These are phyloP conservation scores for Lachnellula arida DNA, from an alignment of 2,329 filamentous ascomycete genomes.

Conservation along the genomic window DNA sequence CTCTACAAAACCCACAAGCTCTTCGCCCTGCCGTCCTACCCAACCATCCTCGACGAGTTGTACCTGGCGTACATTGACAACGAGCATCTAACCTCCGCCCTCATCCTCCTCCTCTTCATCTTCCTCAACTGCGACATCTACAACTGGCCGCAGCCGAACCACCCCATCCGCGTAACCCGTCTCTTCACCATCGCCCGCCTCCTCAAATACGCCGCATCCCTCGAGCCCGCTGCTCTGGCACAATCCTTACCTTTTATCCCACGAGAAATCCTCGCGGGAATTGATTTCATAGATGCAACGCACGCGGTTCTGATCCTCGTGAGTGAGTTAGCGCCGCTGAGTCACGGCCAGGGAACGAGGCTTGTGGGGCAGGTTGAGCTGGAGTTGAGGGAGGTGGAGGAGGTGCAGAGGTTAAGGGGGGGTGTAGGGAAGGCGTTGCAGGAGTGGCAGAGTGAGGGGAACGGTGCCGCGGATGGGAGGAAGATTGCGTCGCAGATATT, in stretches of 20 bases:
- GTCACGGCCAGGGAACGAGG: slow-evolving; percentile 43
- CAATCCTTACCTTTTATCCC: not conserved
- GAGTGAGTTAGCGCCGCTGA: slow-evolving; percentile 38
- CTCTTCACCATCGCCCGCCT: slow-evolving; percentile 49
- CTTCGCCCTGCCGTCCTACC: slow-evolving; percentile 17
- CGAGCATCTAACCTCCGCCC: slow-evolving; percentile 38
- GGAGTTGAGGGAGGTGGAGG: slow-evolving; percentile 46
- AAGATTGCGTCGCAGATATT: slow-evolving; percentile 9
- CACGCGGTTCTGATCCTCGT: slow-evolving; percentile 50
- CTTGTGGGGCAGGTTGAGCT: slow-evolving; percentile 40
- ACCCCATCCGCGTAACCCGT: slow-evolving; percentile 46
- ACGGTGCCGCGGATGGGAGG: slow-evolving; percentile 1
- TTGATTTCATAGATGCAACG: slow-evolving; percentile 50
- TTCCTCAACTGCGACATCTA: slow-evolving; percentile 43
- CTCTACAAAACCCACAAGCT: slow-evolving; percentile 1
- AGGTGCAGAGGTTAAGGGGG: slow-evolving; percentile 29
- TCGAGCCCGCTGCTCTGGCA: slow-evolving; percentile 18
- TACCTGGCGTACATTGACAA: slow-evolving; percentile 39
- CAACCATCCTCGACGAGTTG: slow-evolving; percentile 40
- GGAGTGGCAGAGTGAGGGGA: slow-evolving; percentile 12
- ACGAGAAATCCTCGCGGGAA: slow-evolving; percentile 34
- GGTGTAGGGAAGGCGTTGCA: slow-evolving; percentile 2
- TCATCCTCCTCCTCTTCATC: slow-evolving; percentile 38
- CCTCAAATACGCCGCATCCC: slow-evolving; percentile 45
- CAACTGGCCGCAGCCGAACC: slow-evolving; percentile 46